phyloP scores from a whole-genome alignment of 2,329 filamentous ascomycete genomes.

The Fonsecaea monophora region DNA sequence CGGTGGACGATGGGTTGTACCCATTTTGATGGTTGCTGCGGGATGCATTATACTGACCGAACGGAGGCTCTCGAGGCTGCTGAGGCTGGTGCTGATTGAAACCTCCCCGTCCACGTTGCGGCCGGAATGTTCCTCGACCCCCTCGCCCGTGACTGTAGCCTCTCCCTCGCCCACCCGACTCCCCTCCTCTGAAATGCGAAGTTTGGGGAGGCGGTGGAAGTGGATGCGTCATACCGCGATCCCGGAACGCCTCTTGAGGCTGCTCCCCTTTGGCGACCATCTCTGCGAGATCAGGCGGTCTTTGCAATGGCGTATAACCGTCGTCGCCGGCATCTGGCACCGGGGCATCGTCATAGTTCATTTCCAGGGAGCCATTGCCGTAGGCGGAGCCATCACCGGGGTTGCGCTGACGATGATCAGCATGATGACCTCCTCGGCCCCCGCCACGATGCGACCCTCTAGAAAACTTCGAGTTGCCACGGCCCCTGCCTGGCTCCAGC shows the following conservation, averaged over 20 bases:
- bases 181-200: constrained; percentile 42
- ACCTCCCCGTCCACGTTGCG: constrained; percentile 42
- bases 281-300: constrained; percentile 68
- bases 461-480: constrained; percentile 43
- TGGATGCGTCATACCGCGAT: constrained; percentile 16
- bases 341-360: constrained; percentile 70
- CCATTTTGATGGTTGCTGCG: constrained; percentile 15
- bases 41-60: constrained; percentile 36
- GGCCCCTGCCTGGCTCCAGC: constrained; percentile 51
- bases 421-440: constrained; percentile 23
- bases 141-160: constrained; percentile 41
- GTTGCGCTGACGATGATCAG: constrained; percentile 9
- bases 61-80: constrained; percentile 9
- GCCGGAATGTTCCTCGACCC: constrained; percentile 41
- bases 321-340: constrained; percentile 54
- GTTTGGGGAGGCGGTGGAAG: constrained; percentile 31
- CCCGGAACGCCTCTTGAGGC: constrained; percentile 30
- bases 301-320: constrained; percentile 71
- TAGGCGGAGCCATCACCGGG: constrained; percentile 29
- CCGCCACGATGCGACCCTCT: constrained; percentile 31
- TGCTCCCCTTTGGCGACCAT: constrained; percentile 50
- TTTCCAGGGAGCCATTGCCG: constrained; percentile 49
- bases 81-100: constrained; percentile 33
- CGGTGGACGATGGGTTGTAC: constrained; percentile 18
- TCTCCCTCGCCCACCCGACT: constrained; percentile 50